Base-by-base conservation (phyloP, 2,329 filamentous ascomycete genomes). In the Aureobasidium sp. region DNA sequence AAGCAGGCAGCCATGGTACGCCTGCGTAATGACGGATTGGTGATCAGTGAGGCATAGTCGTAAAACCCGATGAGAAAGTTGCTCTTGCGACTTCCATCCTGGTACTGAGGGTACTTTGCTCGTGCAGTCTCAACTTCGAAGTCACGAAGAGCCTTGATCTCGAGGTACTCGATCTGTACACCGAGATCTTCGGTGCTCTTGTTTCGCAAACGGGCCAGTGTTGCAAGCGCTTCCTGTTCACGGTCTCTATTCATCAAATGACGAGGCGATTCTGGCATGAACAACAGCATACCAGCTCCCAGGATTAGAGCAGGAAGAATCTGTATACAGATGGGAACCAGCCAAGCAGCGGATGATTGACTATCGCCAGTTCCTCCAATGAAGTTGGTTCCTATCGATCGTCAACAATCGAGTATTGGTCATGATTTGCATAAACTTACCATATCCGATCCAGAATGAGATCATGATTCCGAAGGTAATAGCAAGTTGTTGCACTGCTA, bases 231-330 rank as follows among this genome's bases (percentile, higher is more conserved):
- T 63, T 90, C 85, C 0, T 76, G 75, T 60, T 88, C 85, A 25
- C 84, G 81, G 55, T 72, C 74, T 59, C 85, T 80, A 64, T 88
- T 81, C 16, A 86, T 70, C 2, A 90, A 75, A 84, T 85, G 89
- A 58, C 87, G 78, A 0, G 86, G 86, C 0, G 81, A 86, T 66
- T 85, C 88, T 0, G 86, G 86, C 84, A 90, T 88, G 69, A 87
- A 88, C 14, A 60, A 6, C n/a, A 84, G 61, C 78, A 88, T 88
- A 22, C 85, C 85, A 12, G 77, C 59, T 40, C 84, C 79, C 1
- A 90, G 75, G 3, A 87, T 60, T 2, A 80, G 60, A 0, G 83
- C 84, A 0, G 85, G 85, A 0, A 75, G 72, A 3, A 88, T 72
- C 60, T 90, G 86, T 1, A 89, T 72, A 59, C 79, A 83, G 47